Evolutionary conservation across 148 eudicot species (phyloP).

Genomic region (Rhododendron molle): DNA sequence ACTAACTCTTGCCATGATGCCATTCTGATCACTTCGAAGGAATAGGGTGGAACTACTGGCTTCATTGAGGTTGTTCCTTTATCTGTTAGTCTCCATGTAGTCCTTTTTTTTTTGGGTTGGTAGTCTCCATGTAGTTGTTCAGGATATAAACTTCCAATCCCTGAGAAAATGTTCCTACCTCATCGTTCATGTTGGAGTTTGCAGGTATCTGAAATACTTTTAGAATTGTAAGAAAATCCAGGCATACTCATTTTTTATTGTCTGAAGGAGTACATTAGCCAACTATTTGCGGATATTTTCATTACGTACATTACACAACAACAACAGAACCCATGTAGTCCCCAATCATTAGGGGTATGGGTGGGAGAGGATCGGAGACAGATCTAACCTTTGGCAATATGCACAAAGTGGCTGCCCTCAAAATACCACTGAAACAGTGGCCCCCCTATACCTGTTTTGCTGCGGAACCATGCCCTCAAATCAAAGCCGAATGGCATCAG

Average conservation of each 20-base stretch:
- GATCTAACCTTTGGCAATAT: no score
- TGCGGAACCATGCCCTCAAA: no score
- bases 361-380: no score
- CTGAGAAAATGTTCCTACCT: neutral
- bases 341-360: no score
- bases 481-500: no score
- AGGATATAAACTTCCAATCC: neutral
- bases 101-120: neutral
- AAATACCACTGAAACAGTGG: no score
- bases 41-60: neutral
- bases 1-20: neutral
- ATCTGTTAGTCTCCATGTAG: neutral
- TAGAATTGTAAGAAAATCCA: neutral
- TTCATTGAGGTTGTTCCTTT: neutral
- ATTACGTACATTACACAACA: no score
- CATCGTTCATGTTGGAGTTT: neutral
- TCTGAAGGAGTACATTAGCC: neutral
- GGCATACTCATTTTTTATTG: neutral
- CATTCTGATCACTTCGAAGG: neutral
- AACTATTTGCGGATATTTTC: neutral
- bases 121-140: neutral
- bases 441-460: no score
- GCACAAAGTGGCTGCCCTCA: no score
- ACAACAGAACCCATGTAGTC: no score
- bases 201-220: neutral